Conservation (phyloP, 805 yeast species). For the Metschnikowia henanensis region DNA sequence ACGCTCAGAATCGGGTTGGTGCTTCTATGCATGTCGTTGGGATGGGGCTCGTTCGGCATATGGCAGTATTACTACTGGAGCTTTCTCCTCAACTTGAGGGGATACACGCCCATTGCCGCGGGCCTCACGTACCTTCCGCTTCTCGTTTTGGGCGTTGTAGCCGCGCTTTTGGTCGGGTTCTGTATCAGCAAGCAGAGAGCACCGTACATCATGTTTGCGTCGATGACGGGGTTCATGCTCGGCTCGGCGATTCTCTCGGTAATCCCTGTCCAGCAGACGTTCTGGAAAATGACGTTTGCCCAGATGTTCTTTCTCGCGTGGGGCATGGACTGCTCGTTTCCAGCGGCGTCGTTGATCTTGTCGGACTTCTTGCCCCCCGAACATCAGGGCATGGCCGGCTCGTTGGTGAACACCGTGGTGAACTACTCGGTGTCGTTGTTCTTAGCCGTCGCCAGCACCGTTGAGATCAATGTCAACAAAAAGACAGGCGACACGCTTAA, state of each 20-base stretch:
- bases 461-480: conserved; percentile 35
- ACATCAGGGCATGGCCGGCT: conserved; percentile 80
- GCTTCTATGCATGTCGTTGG: conserved; percentile 51
- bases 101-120: conserved; percentile 35
- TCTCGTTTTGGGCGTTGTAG: conserved; percentile 54
- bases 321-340: conserved; percentile 81
- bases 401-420: conserved; percentile 66
- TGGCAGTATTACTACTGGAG: conserved; percentile 67
- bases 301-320: conserved; percentile 56
- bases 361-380: conserved; percentile 58
- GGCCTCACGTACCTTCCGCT: conserved; percentile 45
- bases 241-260: conserved; percentile 55
- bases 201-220: conserved; percentile 46
- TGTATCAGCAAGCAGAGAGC: conserved; percentile 49
- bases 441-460: conserved; percentile 70
- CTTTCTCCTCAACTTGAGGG: conserved; percentile 50
- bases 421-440: conserved; percentile 72
- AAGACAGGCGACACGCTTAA: conserved; percentile 23
- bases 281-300: conserved; percentile 58
- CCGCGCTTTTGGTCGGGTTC: conserved; percentile 52
- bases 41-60: conserved; percentile 80
- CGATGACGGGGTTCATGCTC: conserved; percentile 55
- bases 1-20: conserved; percentile 47
- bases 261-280: conserved; percentile 59
- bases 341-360: conserved; percentile 66